Percentiles rank a stretch among this genome's conserved stretches.
Conservation (phyloP, 495 filamentous ascomycete genomes). For the Trichoderma asperelloides region DNA sequence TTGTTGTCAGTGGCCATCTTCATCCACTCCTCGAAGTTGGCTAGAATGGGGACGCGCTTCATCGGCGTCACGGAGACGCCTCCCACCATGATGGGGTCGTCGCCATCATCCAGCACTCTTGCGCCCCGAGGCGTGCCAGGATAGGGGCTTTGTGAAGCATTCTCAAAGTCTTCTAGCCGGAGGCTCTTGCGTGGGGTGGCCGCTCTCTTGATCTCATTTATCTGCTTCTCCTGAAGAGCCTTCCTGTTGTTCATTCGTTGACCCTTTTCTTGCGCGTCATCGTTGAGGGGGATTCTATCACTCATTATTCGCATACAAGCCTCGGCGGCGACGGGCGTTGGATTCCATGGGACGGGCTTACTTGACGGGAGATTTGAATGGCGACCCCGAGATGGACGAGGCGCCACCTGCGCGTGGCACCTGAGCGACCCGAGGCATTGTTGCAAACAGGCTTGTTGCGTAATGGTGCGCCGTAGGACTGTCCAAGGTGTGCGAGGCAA, state of each 20-base stretch:
- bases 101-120: conserved; percentile 41
- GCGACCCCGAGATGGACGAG: conserved; percentile 41
- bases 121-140: conserved; percentile 50
- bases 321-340: background rate
- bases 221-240: conserved; percentile 80
- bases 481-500: background rate
- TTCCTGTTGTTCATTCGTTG: conserved; percentile 79
- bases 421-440: conserved; percentile 69
- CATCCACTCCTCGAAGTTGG: conserved; percentile 99
- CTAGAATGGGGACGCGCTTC: conserved; percentile 90
- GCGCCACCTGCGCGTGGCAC: conserved; percentile 40
- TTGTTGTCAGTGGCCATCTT: conserved; percentile 99
- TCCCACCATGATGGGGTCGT: conserved; percentile 48
- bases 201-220: conserved; percentile 83
- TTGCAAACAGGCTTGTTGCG: conserved; percentile 15
- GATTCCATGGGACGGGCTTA: conserved; percentile 27
- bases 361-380: conserved; percentile 63
- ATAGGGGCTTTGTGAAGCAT: conserved; percentile 43
- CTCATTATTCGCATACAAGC: background rate
- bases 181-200: conserved; percentile 74
- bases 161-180: conserved; percentile 50
- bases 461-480: background rate
- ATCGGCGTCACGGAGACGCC: conserved; percentile 78
- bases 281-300: conserved; percentile 75
- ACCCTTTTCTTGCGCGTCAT: conserved; percentile 88